phyloP scores from a whole-genome alignment of 2,329 filamentous ascomycete species.

The Herpotrichia juniperi region DNA sequence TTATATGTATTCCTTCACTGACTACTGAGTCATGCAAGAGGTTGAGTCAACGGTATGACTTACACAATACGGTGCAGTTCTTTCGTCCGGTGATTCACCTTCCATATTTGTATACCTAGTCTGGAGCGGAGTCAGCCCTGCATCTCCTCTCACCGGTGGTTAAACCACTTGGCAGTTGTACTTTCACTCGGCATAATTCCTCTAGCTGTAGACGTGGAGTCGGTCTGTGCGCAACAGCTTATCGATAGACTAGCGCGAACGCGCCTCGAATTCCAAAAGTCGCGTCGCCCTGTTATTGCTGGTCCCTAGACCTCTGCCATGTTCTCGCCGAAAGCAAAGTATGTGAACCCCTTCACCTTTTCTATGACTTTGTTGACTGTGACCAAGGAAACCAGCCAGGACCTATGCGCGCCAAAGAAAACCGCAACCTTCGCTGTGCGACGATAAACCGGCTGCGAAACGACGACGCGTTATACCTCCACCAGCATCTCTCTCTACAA shows the following conservation, averaged over 20 bases:
- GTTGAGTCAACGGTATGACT: not conserved
- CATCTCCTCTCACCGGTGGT: too few species aligned
- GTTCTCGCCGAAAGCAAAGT: constrained; percentile 32
- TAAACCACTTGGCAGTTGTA: too few species aligned
- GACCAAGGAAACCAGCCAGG: constrained; percentile 32
- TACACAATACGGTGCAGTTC: not conserved
- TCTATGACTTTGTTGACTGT: constrained; percentile 17
- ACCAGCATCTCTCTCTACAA: too few species aligned
- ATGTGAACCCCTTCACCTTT: constrained; percentile 6
- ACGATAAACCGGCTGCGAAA: constrained; percentile 42
- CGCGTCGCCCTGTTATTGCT: constrained; percentile 12
- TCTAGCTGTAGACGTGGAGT: too few species aligned
- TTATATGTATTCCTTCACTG: too few species aligned
- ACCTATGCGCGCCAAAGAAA: constrained; percentile 46
- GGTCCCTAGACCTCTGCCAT: constrained; percentile 20
- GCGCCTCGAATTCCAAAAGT: constrained; percentile 23
- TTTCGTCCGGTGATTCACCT: not conserved
- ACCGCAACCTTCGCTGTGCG: constrained; percentile 28
- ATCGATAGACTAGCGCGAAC: constrained; percentile 5
- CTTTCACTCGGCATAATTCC: too few species aligned
- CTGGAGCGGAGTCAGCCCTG: too few species aligned
- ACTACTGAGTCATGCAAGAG: not conserved
- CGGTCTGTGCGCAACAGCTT: not conserved
- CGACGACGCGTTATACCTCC: constrained; percentile 48
- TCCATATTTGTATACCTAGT: not conserved